phyloP scores from a whole-genome alignment of 2,329 filamentous ascomycete genomes.

The Microcera coccophila region DNA sequence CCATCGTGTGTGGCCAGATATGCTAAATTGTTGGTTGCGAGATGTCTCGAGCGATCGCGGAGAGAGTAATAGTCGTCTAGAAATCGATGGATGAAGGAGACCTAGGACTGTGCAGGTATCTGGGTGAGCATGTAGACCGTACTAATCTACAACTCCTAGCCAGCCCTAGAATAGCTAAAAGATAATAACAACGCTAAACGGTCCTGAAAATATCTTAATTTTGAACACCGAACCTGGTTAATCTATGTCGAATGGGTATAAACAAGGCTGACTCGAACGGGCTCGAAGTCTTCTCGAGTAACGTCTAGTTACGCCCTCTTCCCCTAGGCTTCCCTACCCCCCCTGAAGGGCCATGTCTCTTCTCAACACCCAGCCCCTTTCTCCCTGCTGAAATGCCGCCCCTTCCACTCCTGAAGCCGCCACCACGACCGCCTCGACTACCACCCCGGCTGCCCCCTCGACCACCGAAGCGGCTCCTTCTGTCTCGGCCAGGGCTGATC shows the following conservation, averaged over 20 bases:
- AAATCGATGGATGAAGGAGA: too few species aligned
- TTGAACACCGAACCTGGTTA: constrained; percentile 21
- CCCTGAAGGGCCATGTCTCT: constrained; percentile 40
- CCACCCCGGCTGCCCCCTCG: constrained; percentile 35
- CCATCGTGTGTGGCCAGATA: too few species aligned
- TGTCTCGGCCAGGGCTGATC: constrained; percentile 38
- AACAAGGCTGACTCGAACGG: constrained; percentile 13
- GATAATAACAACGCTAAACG: too few species aligned
- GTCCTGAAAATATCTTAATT: constrained; percentile 9
- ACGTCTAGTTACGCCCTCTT: constrained; percentile 30
- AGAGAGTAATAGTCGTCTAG: too few species aligned
- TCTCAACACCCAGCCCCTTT: constrained; percentile 49
- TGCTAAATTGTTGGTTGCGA: too few species aligned
- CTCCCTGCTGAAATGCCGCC: constrained; percentile 46
- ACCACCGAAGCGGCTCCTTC: constrained; percentile 30
- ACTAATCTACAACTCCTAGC: too few species aligned
- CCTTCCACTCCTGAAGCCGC: constrained; percentile 42
- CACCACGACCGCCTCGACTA: constrained; percentile 33
- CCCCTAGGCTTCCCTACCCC: constrained; percentile 40
- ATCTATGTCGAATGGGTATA: constrained; percentile 26
- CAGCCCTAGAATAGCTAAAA: too few species aligned
- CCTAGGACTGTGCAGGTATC: too few species aligned
- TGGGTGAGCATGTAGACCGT: too few species aligned
- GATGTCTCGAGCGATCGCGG: too few species aligned
- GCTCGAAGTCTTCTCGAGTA: not conserved